Conservation (phyloP, 2,329 filamentous ascomycete genomes). For the Trichoderma brevicompactum region DNA sequence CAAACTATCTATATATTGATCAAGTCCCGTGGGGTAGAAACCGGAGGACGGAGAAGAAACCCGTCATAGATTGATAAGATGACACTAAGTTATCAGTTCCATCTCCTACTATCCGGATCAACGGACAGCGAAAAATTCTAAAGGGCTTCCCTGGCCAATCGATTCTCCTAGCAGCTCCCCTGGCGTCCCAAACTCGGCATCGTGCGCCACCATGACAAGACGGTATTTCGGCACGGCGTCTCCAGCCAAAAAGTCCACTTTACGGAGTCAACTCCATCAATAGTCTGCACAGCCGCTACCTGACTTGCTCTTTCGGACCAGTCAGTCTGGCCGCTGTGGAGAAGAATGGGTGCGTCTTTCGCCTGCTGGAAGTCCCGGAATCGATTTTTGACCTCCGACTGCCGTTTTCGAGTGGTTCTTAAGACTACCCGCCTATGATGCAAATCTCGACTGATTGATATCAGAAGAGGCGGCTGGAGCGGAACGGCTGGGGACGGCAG, state of each 20-base stretch:
- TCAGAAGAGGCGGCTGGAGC: neutral
- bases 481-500: neutral
- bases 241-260: slow-evolving; percentile 16
- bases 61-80: slow-evolving; percentile 12
- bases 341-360: neutral
- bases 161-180: neutral
- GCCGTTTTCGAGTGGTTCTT: too few species aligned
- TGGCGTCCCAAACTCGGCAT: neutral
- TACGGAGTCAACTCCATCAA: slow-evolving; percentile 21
- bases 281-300: slow-evolving; percentile 11
- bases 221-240: slow-evolving; percentile 18
- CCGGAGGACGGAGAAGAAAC: neutral
- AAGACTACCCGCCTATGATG: neutral
- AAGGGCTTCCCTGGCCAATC: neutral
- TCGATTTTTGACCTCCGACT: neutral
- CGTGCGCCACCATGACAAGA: slow-evolving; percentile 6
- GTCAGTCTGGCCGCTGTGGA: slow-evolving; percentile 7
- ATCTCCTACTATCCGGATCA: neutral
- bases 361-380: neutral
- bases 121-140: neutral
- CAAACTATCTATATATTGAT: neutral
- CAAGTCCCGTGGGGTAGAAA: neutral
- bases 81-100: neutral
- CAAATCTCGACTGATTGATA: slow-evolving; percentile 5
- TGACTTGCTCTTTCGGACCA: neutral